Evolutionary conservation across 768 basidiomycete species (phyloP), one percentile per base, ranked within the genome.

Genomic region (Trametes villosa): DNA sequence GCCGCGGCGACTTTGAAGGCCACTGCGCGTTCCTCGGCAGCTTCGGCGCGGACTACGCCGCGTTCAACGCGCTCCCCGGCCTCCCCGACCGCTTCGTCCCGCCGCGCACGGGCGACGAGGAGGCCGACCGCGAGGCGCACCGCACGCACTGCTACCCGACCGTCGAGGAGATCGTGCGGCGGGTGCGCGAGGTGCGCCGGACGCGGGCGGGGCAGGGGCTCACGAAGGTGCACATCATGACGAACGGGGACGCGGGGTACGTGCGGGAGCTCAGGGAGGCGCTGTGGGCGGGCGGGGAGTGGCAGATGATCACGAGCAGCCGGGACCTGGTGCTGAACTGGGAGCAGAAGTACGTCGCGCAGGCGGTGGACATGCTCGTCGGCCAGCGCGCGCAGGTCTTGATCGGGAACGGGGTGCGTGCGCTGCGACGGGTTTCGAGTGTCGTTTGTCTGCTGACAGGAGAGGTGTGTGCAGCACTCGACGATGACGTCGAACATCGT

Each of bases 201-300:
- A 64, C 67, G 5, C 41, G 44, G 5, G 70, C 57, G 26, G 68
- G 59, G 30, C 20, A 53, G 50, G 64, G 64, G 18, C 63, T 88
- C 44, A 77, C 75, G 60, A 76, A 75, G 42, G 67, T 90, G 29
- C 89, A 86, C 62, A 70, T 89, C 49, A 81, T 89, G 82, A 87
- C 86, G 40, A 90, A 91, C 58, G 88, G 79, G 8, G 74, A 81
- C 40, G 58, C 57, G 30, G 72, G 67, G 45, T 91, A 83, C 83
- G 62, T 86, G 41, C 64, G 53, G 0, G 77, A 81, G 57, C 70
- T 87, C 47, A 79, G 75, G 67, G 41, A 31, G 11, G 80, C 76
- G 20, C 66, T 88, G 38, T 36, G 38, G 29, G 34, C 38, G 13
- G 47, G 30, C 29, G 46, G 47, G 47, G 27, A 40, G 33, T 57